Conservation (phyloP, 148 eudicot genomes). For the Chenopodium berlandieri region DNA sequence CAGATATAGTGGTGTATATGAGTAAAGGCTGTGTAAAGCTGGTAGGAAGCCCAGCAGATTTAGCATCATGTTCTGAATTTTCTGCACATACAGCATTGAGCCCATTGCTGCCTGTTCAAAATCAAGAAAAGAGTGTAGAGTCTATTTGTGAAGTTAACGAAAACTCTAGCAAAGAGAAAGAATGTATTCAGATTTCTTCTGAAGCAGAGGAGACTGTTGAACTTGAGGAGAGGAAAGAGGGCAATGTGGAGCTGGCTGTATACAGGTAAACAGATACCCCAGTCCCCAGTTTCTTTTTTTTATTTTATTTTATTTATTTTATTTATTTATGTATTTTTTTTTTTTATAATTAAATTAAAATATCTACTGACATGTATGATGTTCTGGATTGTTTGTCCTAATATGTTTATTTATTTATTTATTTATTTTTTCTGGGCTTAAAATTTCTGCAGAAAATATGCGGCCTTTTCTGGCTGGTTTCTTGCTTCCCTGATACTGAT, state of each 20-base stretch:
- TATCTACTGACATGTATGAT: neutral
- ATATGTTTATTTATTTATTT: neutral
- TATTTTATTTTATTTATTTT: neutral
- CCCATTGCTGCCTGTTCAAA: slow-evolving; percentile 33
- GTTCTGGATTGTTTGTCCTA: neutral
- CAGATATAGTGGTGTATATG: slow-evolving; percentile 79
- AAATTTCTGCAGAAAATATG: slow-evolving; percentile 68
- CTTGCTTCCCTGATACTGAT: slow-evolving; percentile 58
- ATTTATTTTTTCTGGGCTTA: neutral
- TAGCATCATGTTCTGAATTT: slow-evolving; percentile 45
- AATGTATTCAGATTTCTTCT: slow-evolving; percentile 34
- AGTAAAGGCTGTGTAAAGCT: slow-evolving; percentile 71
- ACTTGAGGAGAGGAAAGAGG: slow-evolving; percentile 78
- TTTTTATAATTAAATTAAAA: neutral
- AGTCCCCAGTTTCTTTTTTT: neutral
- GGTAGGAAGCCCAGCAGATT: slow-evolving; percentile 68
- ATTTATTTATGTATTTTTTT: too few species aligned
- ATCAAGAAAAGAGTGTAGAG: slow-evolving; percentile 29
- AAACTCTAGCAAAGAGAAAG: slow-evolving; percentile 33
- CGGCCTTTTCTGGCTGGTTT: slow-evolving; percentile 83
- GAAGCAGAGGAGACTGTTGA: slow-evolving; percentile 45
- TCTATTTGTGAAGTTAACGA: slow-evolving; percentile 22
- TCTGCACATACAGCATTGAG: slow-evolving; percentile 34
- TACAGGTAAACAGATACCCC: slow-evolving; percentile 51
- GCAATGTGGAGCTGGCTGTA: slow-evolving; percentile 72